These are phyloP conservation scores for Ganoderma resinaceum DNA, from an alignment of 1,284 basidiomycete genomes.

Conservation along the genomic window DNA sequence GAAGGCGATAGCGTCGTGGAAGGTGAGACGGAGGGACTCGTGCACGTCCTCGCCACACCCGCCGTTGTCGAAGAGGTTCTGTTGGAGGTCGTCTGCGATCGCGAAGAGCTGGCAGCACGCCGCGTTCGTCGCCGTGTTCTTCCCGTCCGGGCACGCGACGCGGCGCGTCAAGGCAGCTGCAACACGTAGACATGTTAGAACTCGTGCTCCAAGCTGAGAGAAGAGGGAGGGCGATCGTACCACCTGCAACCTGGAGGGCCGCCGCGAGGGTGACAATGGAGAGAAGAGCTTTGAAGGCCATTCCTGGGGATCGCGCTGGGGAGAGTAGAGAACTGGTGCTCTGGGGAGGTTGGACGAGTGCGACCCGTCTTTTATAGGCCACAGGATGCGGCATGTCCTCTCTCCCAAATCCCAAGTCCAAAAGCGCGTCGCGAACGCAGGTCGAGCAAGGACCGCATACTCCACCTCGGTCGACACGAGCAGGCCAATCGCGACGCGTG, in stretches of 20 bases:
- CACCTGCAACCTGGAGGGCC: slow-evolving; percentile 29
- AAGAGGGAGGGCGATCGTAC: slow-evolving; percentile 7
- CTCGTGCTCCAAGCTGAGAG: not conserved
- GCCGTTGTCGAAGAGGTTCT: slow-evolving; percentile 44
- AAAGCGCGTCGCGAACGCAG: not conserved
- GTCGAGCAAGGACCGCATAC: slow-evolving; percentile 9
- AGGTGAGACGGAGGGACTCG: slow-evolving; percentile 41
- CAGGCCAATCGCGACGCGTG: slow-evolving; percentile 17
- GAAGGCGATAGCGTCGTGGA: slow-evolving; percentile 42
- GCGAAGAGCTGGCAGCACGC: slow-evolving; percentile 49
- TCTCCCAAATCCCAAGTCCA: not conserved
- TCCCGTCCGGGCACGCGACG: slow-evolving; percentile 34
- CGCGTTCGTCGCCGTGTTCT: slow-evolving; percentile 42
- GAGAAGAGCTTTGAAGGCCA: slow-evolving; percentile 30
- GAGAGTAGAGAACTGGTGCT: slow-evolving; percentile 14
- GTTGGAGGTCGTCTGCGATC: slow-evolving; percentile 45
- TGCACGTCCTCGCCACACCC: slow-evolving; percentile 39
- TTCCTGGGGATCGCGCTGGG: slow-evolving; percentile 14
- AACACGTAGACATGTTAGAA: not conserved
- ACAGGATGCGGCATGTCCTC: not conserved
- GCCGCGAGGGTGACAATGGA: slow-evolving; percentile 27
- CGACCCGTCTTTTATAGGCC: slow-evolving; percentile 20
- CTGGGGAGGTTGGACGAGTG: slow-evolving; percentile 1
- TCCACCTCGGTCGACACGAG: slow-evolving; percentile 8
- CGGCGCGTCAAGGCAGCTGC: slow-evolving; percentile 34